Conservation (phyloP, 108 stramenopile genomes). For the Licmophora abbreviata region DNA sequence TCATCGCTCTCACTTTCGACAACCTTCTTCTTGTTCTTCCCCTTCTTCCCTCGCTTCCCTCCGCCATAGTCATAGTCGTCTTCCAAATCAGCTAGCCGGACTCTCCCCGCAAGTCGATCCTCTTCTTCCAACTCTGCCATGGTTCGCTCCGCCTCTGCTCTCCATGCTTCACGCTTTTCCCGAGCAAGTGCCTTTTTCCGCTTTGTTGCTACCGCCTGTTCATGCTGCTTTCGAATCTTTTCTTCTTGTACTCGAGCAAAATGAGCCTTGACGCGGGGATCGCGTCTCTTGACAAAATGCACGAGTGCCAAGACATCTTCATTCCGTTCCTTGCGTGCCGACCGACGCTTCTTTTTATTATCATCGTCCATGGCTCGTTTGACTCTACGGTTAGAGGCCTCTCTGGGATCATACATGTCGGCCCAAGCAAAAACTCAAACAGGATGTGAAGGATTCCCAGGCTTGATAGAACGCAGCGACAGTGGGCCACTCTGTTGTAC, state of each 20-base stretch:
- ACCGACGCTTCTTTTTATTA: conserved; percentile 66
- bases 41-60: conserved; percentile 38
- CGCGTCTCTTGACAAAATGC: conserved; percentile 76
- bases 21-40: conserved; percentile 27
- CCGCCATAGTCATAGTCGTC: conserved; percentile 76
- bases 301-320: conserved; percentile 70
- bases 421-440: conserved; percentile 77
- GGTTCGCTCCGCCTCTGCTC: conserved; percentile 34
- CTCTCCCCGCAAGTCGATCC: conserved; percentile 71
- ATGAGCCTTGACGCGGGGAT: conserved; percentile 65
- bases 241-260: conserved; percentile 33
- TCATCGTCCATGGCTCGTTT: conserved; percentile 82
- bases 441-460: conserved; percentile 73
- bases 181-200: conserved; percentile 41
- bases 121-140: conserved; percentile 63
- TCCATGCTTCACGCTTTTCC: conserved; percentile 62
- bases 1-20: conserved; percentile 6
- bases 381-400: conserved; percentile 65
- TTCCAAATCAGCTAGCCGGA: conserved; percentile 80
- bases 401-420: conserved; percentile 65
- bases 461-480: conserved; percentile 60
- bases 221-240: conserved; percentile 37
- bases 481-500: conserved; percentile 36
- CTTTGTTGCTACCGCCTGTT: conserved; percentile 36
- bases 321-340: conserved; percentile 57